Base-by-base conservation (phyloP, 108 stramenopile species). In the Hondaea fermentalgiana region DNA sequence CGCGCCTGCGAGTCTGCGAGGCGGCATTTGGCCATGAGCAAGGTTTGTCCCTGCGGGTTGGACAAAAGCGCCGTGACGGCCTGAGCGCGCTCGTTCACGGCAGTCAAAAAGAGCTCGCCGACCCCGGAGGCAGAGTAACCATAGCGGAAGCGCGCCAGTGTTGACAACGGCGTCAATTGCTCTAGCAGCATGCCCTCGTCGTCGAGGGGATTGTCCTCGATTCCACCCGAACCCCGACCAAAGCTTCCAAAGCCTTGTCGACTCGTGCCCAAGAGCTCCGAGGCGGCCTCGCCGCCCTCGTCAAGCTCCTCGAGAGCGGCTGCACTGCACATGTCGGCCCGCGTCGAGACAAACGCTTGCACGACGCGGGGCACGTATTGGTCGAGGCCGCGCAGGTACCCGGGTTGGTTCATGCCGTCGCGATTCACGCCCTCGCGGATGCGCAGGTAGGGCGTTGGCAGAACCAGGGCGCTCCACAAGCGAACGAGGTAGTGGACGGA, bases 171-270 rank as follows among this genome's bases (percentile, higher is more conserved):
- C 45, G 76, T 83, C 49, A 83, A 23, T 83, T 83, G 76, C 76
- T 83, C 76, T 53, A 83, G 51, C 25, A 83, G 76, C 76, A 83
- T 83, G 49, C 76, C 76, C 51, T 83, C 76, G 76, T 83, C 76
- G 51, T 83, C 76, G 16, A 83, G 23, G 16, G 76, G 76, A 45
- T 83, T 83, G 28, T 83, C 76, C 76, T 83, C 76, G 51, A 83
- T 83, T 12, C 76, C 45, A 45, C 76, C 76, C 45, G 76, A 12
- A 16, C 76, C 76, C 14, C 76, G 76, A n/a, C 76, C 76, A 83
- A 83, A 83, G 5, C 51, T 83, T 83, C 76, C 76, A 53, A 53
- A 83, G 49, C 76, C 76, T 83, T 83, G 45, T 23, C 51, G 44
- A 23, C 28, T 23, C 76, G 28, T 83, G 45, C 76, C 76, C 76